Evolutionary conservation across 2,329 filamentous ascomycete species (phyloP).

Genomic region (Claviceps spartinae): DNA sequence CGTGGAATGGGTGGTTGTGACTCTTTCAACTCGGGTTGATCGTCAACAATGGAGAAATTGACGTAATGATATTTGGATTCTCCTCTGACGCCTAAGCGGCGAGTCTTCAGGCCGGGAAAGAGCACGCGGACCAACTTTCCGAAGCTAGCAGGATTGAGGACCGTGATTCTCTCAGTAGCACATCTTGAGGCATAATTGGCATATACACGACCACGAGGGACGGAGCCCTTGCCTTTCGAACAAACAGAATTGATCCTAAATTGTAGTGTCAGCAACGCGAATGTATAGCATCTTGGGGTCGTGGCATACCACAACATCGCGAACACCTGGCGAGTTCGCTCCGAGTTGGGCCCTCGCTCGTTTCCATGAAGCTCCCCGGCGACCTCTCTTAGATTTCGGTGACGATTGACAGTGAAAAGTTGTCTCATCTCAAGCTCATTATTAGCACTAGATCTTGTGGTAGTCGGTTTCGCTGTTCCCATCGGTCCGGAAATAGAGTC

Average conservation of each 20-base stretch:
- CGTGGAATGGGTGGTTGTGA: constrained; percentile 31
- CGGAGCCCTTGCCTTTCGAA: constrained; percentile 65
- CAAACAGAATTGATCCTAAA: constrained; percentile 61
- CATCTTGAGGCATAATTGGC: constrained; percentile 90
- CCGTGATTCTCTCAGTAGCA: constrained; percentile 83
- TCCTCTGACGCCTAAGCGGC: constrained; percentile 80
- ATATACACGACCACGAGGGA: constrained; percentile 86
- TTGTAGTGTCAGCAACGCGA: not conserved
- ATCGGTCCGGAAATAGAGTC: constrained; percentile 34
- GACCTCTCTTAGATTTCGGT: constrained; percentile 55
- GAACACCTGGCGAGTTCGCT: constrained; percentile 74
- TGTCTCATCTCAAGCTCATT: constrained; percentile 73
- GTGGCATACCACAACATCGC: constrained; percentile 69
- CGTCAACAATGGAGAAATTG: constrained; percentile 48
- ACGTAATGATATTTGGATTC: constrained; percentile 98
- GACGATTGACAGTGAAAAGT: constrained; percentile 55
- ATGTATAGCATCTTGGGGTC: not conserved
- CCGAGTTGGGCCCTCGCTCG: constrained; percentile 66
- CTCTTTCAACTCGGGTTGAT: constrained; percentile 35
- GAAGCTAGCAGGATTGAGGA: constrained; percentile 92
- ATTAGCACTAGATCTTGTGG: constrained; percentile 56
- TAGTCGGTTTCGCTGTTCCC: constrained; percentile 40
- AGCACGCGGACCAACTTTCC: constrained; percentile 93
- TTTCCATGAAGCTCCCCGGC: constrained; percentile 65
- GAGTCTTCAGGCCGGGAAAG: constrained; percentile 87